A percentile compares a stretch with the other conserved stretches of the same genome.
These are phyloP conservation scores for Fraxinus latifolia DNA, from an alignment of 305 asterid genomes.

Conservation along the genomic window DNA sequence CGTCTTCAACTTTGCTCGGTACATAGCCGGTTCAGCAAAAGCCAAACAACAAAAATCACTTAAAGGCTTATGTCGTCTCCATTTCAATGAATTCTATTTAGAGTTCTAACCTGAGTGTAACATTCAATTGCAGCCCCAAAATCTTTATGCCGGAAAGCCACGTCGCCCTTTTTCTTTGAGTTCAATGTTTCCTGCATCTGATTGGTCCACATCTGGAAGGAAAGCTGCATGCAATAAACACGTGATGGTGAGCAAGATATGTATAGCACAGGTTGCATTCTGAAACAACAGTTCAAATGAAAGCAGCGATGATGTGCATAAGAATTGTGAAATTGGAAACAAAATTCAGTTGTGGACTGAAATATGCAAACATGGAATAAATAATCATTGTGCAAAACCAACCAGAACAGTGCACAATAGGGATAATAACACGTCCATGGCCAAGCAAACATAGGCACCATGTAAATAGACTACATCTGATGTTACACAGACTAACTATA, in stretches of 20 bases:
- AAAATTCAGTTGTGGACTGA: not conserved
- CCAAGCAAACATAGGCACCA: not conserved
- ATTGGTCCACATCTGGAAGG: constrained; percentile 95
- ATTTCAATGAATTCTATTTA: not conserved
- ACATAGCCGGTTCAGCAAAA: not conserved
- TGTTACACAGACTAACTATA: not conserved
- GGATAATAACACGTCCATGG: not conserved
- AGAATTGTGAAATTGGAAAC: not conserved
- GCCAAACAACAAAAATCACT: not conserved
- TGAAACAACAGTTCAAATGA: not conserved
- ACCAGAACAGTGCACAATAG: not conserved
- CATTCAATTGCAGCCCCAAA: constrained; percentile 66
- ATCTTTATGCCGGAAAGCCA: constrained; percentile 83
- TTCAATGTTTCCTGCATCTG: constrained; percentile 91
- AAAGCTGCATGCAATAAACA: constrained; percentile 48
- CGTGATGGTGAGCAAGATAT: not conserved
- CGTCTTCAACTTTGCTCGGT: too few relatives aligned
- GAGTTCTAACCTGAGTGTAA: constrained; percentile 62
- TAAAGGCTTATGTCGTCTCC: not conserved
- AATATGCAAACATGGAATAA: not conserved
- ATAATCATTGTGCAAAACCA: not conserved
- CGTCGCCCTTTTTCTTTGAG: constrained; percentile 89
- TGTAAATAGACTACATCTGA: not conserved
- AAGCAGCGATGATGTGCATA: not conserved
- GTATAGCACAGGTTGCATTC: not conserved